Conservation (phyloP, 805 yeast genomes). For the Monosporozyma solicola region DNA sequence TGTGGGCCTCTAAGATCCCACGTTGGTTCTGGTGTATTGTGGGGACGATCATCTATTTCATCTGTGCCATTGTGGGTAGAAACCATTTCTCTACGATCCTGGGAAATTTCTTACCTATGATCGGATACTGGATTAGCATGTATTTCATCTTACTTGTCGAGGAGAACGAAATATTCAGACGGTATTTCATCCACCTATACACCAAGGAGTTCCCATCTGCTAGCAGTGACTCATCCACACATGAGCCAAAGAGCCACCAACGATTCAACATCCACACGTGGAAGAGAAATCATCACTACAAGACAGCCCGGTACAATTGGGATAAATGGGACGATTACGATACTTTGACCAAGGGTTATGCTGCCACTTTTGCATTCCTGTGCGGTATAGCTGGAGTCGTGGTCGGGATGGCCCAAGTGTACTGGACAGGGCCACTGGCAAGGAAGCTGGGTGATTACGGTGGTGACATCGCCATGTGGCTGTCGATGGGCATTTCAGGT, state of each 20-base stretch:
- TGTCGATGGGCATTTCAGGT: slow-evolving; percentile 63
- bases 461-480: slow-evolving; percentile 79
- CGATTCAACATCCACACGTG: slow-evolving; percentile 10
- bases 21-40: slow-evolving; percentile 68
- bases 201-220: slow-evolving; percentile 35
- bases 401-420: slow-evolving; percentile 80
- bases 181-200: slow-evolving; percentile 34
- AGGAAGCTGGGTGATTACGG: slow-evolving; percentile 51
- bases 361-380: slow-evolving; percentile 57
- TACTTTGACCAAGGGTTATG: slow-evolving; percentile 59
- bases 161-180: slow-evolving; percentile 66
- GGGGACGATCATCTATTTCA: slow-evolving; percentile 53
- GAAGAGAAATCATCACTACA: slow-evolving; percentile 12
- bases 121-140: slow-evolving; percentile 85
- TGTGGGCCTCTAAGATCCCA: slow-evolving; percentile 50
- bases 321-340: slow-evolving; percentile 57
- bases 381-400: slow-evolving; percentile 77
- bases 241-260: not conserved
- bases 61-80: slow-evolving; percentile 69
- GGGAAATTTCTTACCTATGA: slow-evolving; percentile 80
- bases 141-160: slow-evolving; percentile 62
- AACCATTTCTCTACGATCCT: slow-evolving; percentile 62
- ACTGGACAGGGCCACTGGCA: slow-evolving; percentile 74
- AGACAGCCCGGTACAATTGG: slow-evolving; percentile 55
- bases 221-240: not conserved